These are phyloP conservation scores for Teratosphaeria pseudoeucalypti DNA, from an alignment of 2,329 filamentous ascomycete genomes.

Conservation along the genomic window DNA sequence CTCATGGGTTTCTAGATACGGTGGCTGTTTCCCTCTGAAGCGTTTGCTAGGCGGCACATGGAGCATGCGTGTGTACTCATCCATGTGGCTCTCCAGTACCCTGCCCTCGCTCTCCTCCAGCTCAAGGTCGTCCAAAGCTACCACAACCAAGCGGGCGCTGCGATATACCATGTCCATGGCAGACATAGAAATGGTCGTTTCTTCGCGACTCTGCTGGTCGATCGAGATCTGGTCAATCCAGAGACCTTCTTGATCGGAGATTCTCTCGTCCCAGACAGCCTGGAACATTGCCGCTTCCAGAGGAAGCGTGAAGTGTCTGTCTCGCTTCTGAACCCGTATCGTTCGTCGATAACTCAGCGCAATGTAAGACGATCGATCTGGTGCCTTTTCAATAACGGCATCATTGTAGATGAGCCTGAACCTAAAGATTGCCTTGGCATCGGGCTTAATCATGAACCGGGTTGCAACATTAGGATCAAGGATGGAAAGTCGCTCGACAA, in stretches of 20 bases:
- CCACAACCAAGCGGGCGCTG: constrained; percentile 31
- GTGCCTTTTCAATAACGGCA: constrained; percentile 22
- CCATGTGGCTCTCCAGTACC: constrained; percentile 29
- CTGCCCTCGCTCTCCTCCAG: constrained; percentile 25
- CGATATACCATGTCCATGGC: constrained; percentile 34
- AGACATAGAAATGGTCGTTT: constrained; percentile 30
- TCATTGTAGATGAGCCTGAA: constrained; percentile 30
- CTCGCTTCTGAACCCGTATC: constrained; percentile 18
- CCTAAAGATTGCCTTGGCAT: constrained; percentile 21
- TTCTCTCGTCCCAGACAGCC: constrained; percentile 30
- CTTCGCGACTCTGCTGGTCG: constrained; percentile 30
- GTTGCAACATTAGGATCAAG: constrained; percentile 15
- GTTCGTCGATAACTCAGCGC: constrained; percentile 36
- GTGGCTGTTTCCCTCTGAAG: constrained; percentile 23
- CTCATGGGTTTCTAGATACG: constrained; percentile 23
- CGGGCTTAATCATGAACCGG: constrained; percentile 24
- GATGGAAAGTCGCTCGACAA: constrained; percentile 13
- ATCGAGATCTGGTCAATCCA: constrained; percentile 39
- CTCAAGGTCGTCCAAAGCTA: constrained; percentile 33
- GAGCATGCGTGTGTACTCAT: constrained; percentile 25
- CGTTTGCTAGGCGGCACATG: constrained; percentile 22
- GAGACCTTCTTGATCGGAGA: constrained; percentile 28
- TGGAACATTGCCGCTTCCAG: constrained; percentile 30
- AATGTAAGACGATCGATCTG: constrained; percentile 33
- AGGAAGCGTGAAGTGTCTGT: constrained; percentile 29